Evolutionary conservation across 208 protist genomes (phyloP).

Genomic region (Novymonas esmeraldas): DNA sequence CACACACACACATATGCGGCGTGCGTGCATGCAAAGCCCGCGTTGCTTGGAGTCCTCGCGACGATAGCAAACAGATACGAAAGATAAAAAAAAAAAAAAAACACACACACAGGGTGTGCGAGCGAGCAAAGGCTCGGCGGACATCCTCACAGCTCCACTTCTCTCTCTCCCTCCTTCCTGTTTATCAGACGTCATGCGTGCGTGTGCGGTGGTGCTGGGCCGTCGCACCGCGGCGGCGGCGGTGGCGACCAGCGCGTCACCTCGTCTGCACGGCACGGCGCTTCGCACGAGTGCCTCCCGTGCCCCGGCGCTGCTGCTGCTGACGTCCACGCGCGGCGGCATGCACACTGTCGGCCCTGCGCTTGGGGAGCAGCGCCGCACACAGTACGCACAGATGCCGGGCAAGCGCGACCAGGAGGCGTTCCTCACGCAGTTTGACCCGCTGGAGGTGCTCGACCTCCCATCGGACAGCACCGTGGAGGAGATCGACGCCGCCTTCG

Average conservation of each 20-base stretch:
- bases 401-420: conserved; percentile 87
- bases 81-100: too few species aligned
- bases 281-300: conserved; percentile 15
- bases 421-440: conserved; percentile 84
- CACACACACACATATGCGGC: too few species aligned
- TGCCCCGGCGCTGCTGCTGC: conserved; percentile 1
- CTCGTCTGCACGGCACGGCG: conserved; percentile 4
- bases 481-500: conserved; percentile 75
- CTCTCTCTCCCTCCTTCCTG: neutral
- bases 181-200: conserved; percentile 11
- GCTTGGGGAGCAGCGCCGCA: conserved; percentile 44
- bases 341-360: neutral
- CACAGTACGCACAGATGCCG: conserved; percentile 77
- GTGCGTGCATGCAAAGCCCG: too few species aligned
- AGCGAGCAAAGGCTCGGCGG: too few species aligned
- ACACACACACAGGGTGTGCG: too few species aligned
- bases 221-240: neutral
- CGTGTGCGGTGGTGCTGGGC: neutral
- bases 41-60: too few species aligned
- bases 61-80: too few species aligned
- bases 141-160: too few species aligned
- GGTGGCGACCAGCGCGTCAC: neutral
- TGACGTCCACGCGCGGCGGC: too few species aligned
- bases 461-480: conserved; percentile 70
- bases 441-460: conserved; percentile 75